A percentile compares a stretch with the other conserved stretches of the same genome.
Evolutionary conservation across 1,284 basidiomycete genomes (phyloP).

Genomic region (Peniophora sp.): DNA sequence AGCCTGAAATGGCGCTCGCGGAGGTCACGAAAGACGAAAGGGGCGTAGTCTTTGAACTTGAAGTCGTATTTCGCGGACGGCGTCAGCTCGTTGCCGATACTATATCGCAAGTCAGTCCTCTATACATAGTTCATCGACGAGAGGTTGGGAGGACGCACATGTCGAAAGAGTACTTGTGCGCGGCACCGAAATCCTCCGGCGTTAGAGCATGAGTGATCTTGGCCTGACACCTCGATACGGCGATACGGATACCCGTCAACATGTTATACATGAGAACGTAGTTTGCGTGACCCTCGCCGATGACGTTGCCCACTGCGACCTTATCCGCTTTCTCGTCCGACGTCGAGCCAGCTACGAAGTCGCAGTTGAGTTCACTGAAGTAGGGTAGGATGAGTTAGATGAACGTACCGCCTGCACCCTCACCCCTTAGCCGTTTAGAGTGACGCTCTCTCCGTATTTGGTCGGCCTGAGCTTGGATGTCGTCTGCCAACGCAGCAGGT

Average conservation of each 20-base stretch:
- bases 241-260: constrained; percentile 96
- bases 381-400: too few relatives aligned
- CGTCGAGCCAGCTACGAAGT: too few relatives aligned
- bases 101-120: constrained; percentile 23
- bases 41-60: constrained; percentile 99
- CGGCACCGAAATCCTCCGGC: constrained; percentile 81
- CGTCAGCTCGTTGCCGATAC: constrained; percentile 93
- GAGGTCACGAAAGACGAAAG: constrained; percentile 94
- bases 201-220: constrained; percentile 85
- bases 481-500: too few relatives aligned
- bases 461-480: too few relatives aligned
- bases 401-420: too few relatives aligned
- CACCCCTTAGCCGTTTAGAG: too few relatives aligned
- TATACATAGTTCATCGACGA: not conserved
- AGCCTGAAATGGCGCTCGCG: constrained; percentile 93
- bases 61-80: constrained; percentile 96
- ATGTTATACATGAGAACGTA: too few relatives aligned
- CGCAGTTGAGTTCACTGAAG: too few relatives aligned
- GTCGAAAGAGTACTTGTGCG: constrained; percentile 96
- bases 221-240: constrained; percentile 92
- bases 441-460: too few relatives aligned
- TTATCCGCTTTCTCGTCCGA: too few relatives aligned
- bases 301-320: too few relatives aligned
- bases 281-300: too few relatives aligned
- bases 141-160: constrained; percentile 50